These are phyloP conservation scores for Russula olivacea DNA, from an alignment of 768 basidiomycete genomes.

Conservation along the genomic window DNA sequence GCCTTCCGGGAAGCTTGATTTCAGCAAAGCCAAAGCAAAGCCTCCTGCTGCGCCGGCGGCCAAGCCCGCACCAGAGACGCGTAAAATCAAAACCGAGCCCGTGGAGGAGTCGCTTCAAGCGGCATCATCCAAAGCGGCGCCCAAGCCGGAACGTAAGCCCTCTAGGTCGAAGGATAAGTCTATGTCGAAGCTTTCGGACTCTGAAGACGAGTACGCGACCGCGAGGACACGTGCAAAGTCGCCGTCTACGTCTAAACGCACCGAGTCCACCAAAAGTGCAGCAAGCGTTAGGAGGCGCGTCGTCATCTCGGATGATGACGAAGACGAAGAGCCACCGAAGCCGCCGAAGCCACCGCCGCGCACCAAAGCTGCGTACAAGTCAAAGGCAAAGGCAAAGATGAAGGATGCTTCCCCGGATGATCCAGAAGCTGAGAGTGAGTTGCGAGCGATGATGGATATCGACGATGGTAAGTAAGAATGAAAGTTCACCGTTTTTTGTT, in stretches of 20 bases:
- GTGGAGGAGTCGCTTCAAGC: slow-evolving; percentile 9
- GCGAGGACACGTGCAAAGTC: slow-evolving; percentile 11
- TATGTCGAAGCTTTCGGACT: slow-evolving; percentile 25
- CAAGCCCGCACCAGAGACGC: slow-evolving; percentile 11
- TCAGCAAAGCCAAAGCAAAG: slow-evolving; percentile 30
- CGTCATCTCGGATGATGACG: slow-evolving; percentile 60
- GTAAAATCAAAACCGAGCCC: slow-evolving; percentile 24
- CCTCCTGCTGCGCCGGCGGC: not conserved
- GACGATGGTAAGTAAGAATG: slow-evolving; percentile 50
- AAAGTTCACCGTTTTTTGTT: not conserved
- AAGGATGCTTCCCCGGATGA: slow-evolving; percentile 39
- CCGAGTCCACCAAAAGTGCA: slow-evolving; percentile 15
- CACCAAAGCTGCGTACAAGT: slow-evolving; percentile 30
- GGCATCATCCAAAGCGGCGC: slow-evolving; percentile 8
- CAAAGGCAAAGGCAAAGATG: slow-evolving; percentile 26
- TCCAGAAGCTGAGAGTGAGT: slow-evolving; percentile 39
- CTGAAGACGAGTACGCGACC: slow-evolving; percentile 24
- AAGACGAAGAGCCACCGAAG: slow-evolving; percentile 42
- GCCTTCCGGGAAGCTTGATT: slow-evolving; percentile 51
- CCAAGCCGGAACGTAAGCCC: slow-evolving; percentile 13
- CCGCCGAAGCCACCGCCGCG: slow-evolving; percentile 33
- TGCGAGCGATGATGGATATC: slow-evolving; percentile 68
- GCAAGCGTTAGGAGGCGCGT: slow-evolving; percentile 43
- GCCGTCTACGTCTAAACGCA: slow-evolving; percentile 19
- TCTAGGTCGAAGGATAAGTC: slow-evolving; percentile 16